phyloP scores from a whole-genome alignment of 805 yeast species.

The Candida endomychidarum region DNA sequence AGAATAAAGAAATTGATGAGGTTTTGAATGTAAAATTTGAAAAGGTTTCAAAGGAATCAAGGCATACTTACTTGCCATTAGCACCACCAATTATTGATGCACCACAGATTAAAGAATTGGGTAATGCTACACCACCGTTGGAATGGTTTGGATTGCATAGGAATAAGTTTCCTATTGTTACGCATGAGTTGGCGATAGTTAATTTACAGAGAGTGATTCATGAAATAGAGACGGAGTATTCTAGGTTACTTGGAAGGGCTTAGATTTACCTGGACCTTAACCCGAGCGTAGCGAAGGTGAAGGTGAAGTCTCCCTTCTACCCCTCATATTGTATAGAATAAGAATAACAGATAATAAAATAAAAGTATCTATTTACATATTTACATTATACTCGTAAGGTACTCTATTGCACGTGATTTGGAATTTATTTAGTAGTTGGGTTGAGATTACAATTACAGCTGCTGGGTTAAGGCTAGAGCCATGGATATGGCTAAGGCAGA shows the following conservation, averaged over 20 bases:
- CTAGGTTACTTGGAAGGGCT: conserved; percentile 48
- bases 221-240: conserved; percentile 59
- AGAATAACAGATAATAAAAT: too few relatives aligned
- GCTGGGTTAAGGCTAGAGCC: too few relatives aligned
- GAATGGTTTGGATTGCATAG: conserved; percentile 98
- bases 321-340: too few relatives aligned
- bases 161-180: conserved; percentile 76
- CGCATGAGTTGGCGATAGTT: conserved; percentile 77
- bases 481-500: too few relatives aligned
- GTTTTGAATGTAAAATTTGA: conserved; percentile 38
- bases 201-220: conserved; percentile 71
- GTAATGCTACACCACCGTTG: conserved; percentile 96
- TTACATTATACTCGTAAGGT: not conserved
- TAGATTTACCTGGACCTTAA: too few relatives aligned
- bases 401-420: too few relatives aligned
- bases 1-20: conserved; percentile 27
- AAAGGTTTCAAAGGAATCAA: conserved; percentile 36
- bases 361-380: not conserved
- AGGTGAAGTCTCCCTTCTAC: not conserved
- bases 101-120: conserved; percentile 86
- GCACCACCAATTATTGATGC: conserved; percentile 81
- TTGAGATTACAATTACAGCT: too few relatives aligned
- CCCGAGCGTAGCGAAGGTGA: not conserved
- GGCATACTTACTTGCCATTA: conserved; percentile 60
- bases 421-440: too few relatives aligned